These are phyloP conservation scores for Zea mays DNA, from an alignment of 176 grass and related monocot genomes.

Conservation along the genomic window Zm-B73-REFERENCE-NAM-5.0 NC_050099.1:217616501-217617000, in stretches of 20 bases:
- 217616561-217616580: conserved; percentile 27
- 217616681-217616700: conserved; percentile 61
- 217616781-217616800: background rate
- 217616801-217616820: background rate
- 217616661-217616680: conserved; percentile 58
- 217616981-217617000: background rate
- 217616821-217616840: background rate
- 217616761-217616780: background rate
- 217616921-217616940: background rate
- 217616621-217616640: conserved; percentile 68
- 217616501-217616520: conserved; percentile 34
- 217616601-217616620: conserved; percentile 65
- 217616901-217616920: background rate
- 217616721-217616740: background rate
- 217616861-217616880: background rate
- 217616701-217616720: background rate
- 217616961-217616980: background rate
- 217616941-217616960: background rate
- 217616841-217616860: background rate
- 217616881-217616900: background rate
- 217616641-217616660: conserved; percentile 68
- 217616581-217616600: conserved; percentile 38
- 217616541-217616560: conserved; percentile 22
- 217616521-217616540: conserved; percentile 49
- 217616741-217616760: too few relatives aligned